Evolutionary conservation across 73 alveolate species (phyloP).

Genomic region (Symbiodinium pilosum): DNA sequence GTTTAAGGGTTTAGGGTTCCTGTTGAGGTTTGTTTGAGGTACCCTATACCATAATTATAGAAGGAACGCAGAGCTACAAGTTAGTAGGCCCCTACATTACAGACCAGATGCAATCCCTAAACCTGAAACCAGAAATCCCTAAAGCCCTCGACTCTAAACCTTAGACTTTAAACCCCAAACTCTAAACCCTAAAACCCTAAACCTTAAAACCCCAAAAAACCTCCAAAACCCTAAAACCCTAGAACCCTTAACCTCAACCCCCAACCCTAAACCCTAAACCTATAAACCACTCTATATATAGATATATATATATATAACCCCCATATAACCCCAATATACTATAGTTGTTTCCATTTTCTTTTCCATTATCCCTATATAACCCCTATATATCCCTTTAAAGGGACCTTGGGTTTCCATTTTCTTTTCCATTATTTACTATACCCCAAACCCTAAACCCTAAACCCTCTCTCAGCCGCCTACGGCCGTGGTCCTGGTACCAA

Average conservation of each 20-base stretch:
- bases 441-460: not conserved
- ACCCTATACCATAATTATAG: not conserved
- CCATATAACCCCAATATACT: too few species aligned
- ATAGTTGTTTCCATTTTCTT: too few species aligned
- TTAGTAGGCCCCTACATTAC: too few species aligned
- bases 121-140: not conserved
- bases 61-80: not conserved
- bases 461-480: slow-evolving; percentile 55
- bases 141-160: not conserved
- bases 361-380: too few species aligned
- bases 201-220: too few species aligned
- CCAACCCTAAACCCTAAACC: too few species aligned
- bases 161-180: not conserved
- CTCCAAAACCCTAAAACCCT: not conserved
- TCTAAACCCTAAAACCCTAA: not conserved
- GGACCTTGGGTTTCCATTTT: too few species aligned
- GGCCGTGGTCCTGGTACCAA: slow-evolving; percentile 91
- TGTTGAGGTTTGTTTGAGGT: not conserved
- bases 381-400: too few species aligned
- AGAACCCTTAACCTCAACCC: not conserved
- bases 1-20: not conserved
- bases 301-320: too few species aligned
- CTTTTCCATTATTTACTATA: too few species aligned
- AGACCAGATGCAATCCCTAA: too few species aligned
- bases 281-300: too few species aligned